Percentiles rank a stretch among this genome's conserved stretches.
Evolutionary conservation across 805 yeast species (phyloP).

Genomic region (Metschnikowia cerradonensis): DNA sequence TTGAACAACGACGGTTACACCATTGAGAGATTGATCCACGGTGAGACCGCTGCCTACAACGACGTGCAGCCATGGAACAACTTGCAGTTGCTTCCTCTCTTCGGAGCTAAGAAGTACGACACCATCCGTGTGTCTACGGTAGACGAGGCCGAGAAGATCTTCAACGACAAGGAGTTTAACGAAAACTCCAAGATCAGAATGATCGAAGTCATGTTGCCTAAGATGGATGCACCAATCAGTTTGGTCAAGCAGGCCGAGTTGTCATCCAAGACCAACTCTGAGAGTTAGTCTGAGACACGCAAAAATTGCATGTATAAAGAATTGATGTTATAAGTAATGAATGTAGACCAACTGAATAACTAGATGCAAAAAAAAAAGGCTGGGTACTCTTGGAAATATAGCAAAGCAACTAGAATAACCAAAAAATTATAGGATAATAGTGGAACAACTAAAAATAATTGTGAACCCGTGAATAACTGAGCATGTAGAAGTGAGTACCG

Average conservation of each 20-base stretch:
- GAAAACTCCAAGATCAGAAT: slow-evolving; percentile 31
- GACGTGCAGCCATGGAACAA: slow-evolving; percentile 40
- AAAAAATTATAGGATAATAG: too few species aligned
- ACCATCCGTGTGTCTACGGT: slow-evolving; percentile 23
- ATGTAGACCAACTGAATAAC: background rate
- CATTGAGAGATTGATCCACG: slow-evolving; percentile 39
- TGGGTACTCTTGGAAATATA: too few species aligned
- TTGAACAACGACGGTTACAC: slow-evolving; percentile 40
- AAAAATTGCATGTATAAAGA: background rate
- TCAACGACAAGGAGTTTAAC: slow-evolving; percentile 26
- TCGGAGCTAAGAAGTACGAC: slow-evolving; percentile 30
- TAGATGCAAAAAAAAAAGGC: too few species aligned
- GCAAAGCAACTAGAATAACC: too few species aligned
- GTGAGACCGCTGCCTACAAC: slow-evolving; percentile 33
- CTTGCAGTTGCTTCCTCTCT: slow-evolving; percentile 28
- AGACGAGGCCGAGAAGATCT: slow-evolving; percentile 24
- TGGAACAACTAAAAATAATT: too few species aligned
- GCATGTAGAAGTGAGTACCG: too few species aligned
- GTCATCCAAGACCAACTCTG: slow-evolving; percentile 26
- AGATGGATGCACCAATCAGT: slow-evolving; percentile 36
- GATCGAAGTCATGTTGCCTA: slow-evolving; percentile 34
- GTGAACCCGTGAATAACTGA: too few species aligned
- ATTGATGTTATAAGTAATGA: background rate
- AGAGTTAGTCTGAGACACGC: slow-evolving; percentile 1
- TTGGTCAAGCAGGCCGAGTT: slow-evolving; percentile 35